Base-by-base conservation (phyloP, 202 grass and related monocot species). In the Dendrocalamus latiflorus region DNA sequence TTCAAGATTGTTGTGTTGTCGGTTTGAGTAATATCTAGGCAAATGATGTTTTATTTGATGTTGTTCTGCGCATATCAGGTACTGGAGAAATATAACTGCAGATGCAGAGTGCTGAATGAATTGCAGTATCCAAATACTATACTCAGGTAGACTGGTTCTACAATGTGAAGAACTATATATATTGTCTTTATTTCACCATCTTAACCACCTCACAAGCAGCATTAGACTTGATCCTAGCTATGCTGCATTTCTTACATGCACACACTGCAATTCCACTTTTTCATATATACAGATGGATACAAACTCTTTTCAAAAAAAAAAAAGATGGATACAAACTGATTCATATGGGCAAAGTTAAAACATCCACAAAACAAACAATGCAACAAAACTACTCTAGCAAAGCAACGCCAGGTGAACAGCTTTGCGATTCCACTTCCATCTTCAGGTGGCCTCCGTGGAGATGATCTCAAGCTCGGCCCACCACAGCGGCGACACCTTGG, bases 391-490 rank as follows among this genome's bases (percentile, higher is more conserved):
- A 43, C 16, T 65, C 58, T 26, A 62, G 59, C 59, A 17, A 62
- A 62, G 59, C 59, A 62, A 16, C 6, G 14, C 26, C 26, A 33
- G 58, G 45, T n/a, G 38, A 74, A 69, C 75, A 66, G 37, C 30
- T 21, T n/a, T 54, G 41, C 33, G 15, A 56, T 26, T 57, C 62
- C 16, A 9, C 7, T 47, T 24, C 22, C 49, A 3, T 57, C 34
- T 76, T 82, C 69, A 90, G 67, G 74, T 86, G 43, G 77, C 48
- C 68, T 91, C 88, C 9, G 90, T 76, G 65, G 90, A 91, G 64
- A 93, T 87, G 49, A 96, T 93, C 77, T 95, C 93, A 17, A 95
- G 88, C 75, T 95, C 90, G 7, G 93, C 90, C 93, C 93, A 95
- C 93, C 93, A 95, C 55, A 93, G 72, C 21, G 93, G 90, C 45